These are phyloP conservation scores for Ogataea paradorogensis DNA, from an alignment of 805 yeast species.

Conservation along the genomic window DNA sequence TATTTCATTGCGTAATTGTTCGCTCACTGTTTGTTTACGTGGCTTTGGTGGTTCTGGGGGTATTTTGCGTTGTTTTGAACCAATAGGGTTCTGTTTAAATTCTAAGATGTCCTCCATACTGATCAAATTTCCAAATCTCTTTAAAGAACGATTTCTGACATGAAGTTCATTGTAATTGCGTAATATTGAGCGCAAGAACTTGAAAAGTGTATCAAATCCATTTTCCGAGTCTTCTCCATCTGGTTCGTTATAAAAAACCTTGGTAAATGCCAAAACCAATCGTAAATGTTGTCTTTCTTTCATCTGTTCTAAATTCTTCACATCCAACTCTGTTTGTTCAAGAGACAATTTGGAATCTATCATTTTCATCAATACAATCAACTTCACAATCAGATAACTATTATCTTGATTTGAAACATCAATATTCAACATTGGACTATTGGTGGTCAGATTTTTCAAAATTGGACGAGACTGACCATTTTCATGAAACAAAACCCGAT, in stretches of 20 bases:
- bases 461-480: conserved; percentile 7
- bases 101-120: conserved; percentile 26
- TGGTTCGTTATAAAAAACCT: conserved; percentile 28
- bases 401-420: conserved; percentile 25
- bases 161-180: conserved; percentile 21
- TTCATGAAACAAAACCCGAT: conserved; percentile 18
- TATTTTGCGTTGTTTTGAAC: conserved; percentile 11
- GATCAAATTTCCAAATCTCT: conserved; percentile 25
- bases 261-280: conserved; percentile 32
- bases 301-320: conserved; percentile 20
- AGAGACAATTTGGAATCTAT: conserved; percentile 22
- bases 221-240: conserved; percentile 22
- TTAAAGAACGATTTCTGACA: conserved; percentile 17
- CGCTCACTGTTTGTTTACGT: conserved; percentile 6
- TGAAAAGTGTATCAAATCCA: conserved; percentile 33
- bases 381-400: conserved; percentile 40
- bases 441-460: neutral
- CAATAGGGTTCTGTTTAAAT: conserved; percentile 18
- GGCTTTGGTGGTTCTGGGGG: conserved; percentile 29
- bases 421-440: conserved; percentile 11
- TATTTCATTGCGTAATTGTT: conserved; percentile 16
- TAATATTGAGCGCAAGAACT: conserved; percentile 27
- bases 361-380: conserved; percentile 28
- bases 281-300: conserved; percentile 30
- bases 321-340: conserved; percentile 27